Evolutionary conservation across 768 basidiomycete species (phyloP).

Genomic region (Arthromyces matolae): DNA sequence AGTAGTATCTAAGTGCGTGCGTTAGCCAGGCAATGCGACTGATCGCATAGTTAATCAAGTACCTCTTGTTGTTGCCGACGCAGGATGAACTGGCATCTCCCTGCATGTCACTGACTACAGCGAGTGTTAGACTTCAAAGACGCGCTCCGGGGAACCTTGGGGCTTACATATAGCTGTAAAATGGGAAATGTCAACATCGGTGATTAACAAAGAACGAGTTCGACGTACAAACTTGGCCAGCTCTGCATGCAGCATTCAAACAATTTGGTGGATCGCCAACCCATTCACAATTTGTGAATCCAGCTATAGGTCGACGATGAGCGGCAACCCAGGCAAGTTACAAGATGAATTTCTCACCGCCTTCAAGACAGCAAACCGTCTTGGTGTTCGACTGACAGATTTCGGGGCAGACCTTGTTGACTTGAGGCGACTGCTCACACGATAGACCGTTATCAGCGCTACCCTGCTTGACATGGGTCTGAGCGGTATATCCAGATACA

Average conservation of each 20-base stretch:
- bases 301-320: not conserved
- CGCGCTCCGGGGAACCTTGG: not conserved
- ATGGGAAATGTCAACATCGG: not conserved
- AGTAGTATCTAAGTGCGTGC: not conserved
- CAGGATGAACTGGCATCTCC: not conserved
- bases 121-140: not conserved
- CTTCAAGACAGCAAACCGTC: conserved; percentile 1
- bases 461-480: not conserved
- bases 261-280: conserved; percentile 1
- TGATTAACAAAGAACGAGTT: not conserved
- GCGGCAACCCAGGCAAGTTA: not conserved
- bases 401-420: not conserved
- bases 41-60: not conserved
- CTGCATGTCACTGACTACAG: conserved; percentile 1
- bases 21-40: not conserved
- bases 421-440: not conserved
- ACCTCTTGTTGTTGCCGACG: conserved; percentile 2
- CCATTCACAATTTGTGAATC: not conserved
- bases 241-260: not conserved
- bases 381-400: conserved; percentile 1
- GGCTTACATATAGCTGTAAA: not conserved
- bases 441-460: not conserved
- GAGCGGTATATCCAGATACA: not conserved
- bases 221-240: not conserved
- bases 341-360: not conserved